phyloP scores from a whole-genome alignment of 208 protist genomes.

The Acanthamoeba polyphaga region DNA sequence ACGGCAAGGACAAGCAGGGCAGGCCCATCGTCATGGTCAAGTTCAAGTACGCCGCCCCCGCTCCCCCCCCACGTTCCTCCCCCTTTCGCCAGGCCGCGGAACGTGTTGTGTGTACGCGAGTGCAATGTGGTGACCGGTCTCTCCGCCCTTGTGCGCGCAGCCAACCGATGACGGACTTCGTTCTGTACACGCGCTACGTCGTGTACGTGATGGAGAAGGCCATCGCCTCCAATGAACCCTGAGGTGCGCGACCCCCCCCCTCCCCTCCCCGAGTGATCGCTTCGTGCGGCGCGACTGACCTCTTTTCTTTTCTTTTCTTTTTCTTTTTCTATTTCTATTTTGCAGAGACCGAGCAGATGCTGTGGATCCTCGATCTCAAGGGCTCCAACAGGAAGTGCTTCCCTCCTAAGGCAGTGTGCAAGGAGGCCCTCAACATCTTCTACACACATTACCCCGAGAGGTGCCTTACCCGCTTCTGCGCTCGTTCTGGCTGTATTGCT shows the following conservation, averaged over 20 bases:
- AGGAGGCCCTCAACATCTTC: constrained; percentile 58
- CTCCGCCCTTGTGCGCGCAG: neutral
- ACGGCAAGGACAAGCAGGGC: constrained; percentile 48
- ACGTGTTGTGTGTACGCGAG: no score
- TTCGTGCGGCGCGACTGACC: neutral
- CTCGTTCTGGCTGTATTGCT: no score
- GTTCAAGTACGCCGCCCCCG: neutral
- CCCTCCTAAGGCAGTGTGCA: constrained; percentile 48
- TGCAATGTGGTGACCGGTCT: no score
- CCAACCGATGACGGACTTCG: constrained; percentile 9
- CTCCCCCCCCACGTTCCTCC: neutral
- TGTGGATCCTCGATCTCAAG: constrained; percentile 48
- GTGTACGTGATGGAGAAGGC: constrained; percentile 57
- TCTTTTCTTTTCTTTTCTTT: neutral
- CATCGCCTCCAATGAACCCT: constrained; percentile 32
- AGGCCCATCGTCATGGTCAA: constrained; percentile 1
- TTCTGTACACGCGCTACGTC: constrained; percentile 20
- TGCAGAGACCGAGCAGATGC: constrained; percentile 33
- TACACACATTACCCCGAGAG: constrained; percentile 61
- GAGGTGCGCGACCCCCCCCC: neutral
- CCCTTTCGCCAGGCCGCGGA: no score
- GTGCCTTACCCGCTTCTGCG: neutral
- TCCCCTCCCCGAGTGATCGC: neutral
- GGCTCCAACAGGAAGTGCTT: constrained; percentile 56
- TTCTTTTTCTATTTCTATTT: no score